Conservation (phyloP, 768 basidiomycete species). For the Porphyrellus cyaneotinctus region DNA sequence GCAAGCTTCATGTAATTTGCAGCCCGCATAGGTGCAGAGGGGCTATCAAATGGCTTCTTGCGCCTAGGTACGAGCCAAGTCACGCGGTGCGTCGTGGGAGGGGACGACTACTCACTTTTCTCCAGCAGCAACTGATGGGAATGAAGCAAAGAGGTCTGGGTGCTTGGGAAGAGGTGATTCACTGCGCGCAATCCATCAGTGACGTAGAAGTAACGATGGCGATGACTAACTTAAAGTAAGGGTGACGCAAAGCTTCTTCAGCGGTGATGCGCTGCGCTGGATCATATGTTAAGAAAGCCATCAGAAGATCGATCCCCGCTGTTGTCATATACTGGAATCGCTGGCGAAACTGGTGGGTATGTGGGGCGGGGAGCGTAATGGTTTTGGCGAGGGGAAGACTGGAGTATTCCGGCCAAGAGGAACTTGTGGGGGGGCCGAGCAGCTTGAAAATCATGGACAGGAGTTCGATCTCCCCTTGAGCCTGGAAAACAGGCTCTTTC, state of each 20-base stretch:
- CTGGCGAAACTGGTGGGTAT: constrained; percentile 72
- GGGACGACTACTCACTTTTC: constrained; percentile 62
- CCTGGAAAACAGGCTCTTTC: constrained; percentile 96
- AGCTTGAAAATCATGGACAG: constrained; percentile 93
- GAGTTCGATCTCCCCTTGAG: constrained; percentile 92
- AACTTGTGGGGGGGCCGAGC: constrained; percentile 85
- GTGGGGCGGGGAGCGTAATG: constrained; percentile 69
- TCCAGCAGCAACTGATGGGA: constrained; percentile 93
- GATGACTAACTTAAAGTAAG: constrained; percentile 73
- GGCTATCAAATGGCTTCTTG: constrained; percentile 73
- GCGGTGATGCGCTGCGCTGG: constrained; percentile 83
- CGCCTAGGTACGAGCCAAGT: constrained; percentile 43
- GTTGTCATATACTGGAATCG: constrained; percentile 83
- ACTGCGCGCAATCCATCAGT: constrained; percentile 36
- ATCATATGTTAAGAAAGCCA: constrained; percentile 82
- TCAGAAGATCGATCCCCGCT: constrained; percentile 80
- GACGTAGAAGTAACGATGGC: background rate
- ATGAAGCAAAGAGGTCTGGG: constrained; percentile 91
- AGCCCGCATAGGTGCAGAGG: constrained; percentile 71
- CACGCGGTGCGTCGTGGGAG: background rate
- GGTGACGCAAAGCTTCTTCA: constrained; percentile 85
- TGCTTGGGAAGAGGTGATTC: constrained; percentile 96
- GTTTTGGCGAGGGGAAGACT: constrained; percentile 78
- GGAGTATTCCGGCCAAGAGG: constrained; percentile 83
- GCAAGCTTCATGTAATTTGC: constrained; percentile 63